Conservation (phyloP, 2,329 filamentous ascomycete genomes). For the Passalora sequoiae region DNA sequence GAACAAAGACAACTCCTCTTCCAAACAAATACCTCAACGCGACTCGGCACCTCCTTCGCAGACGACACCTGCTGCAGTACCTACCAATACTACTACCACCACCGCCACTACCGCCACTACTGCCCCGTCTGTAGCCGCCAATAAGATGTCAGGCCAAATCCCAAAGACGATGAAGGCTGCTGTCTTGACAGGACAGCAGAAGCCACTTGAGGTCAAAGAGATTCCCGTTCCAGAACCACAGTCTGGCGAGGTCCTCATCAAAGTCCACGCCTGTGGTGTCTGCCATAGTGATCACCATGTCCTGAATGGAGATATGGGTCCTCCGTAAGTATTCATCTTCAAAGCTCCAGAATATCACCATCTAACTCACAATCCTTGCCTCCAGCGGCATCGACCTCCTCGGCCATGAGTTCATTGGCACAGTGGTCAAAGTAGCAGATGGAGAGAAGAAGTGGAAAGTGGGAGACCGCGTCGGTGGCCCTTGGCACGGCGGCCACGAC, state of each 20-base stretch:
- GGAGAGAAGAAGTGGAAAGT: slow-evolving; percentile 54
- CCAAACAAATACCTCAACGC: too few species aligned
- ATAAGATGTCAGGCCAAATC: slow-evolving; percentile 13
- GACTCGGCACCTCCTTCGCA: too few species aligned
- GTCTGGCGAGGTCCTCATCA: slow-evolving; percentile 60
- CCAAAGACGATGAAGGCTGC: slow-evolving; percentile 65
- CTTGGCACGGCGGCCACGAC: slow-evolving; percentile 62
- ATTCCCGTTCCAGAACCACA: slow-evolving; percentile 54
- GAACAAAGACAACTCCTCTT: too few species aligned
- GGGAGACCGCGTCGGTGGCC: slow-evolving; percentile 62
- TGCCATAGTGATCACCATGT: slow-evolving; percentile 63
- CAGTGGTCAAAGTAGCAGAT: slow-evolving; percentile 54
- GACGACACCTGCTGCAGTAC: too few species aligned
- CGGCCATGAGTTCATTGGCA: slow-evolving; percentile 68
- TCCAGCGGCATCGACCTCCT: slow-evolving; percentile 37
- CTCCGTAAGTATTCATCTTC: slow-evolving; percentile 35
- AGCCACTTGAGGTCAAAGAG: slow-evolving; percentile 55
- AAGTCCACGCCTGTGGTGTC: slow-evolving; percentile 66
- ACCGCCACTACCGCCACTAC: too few species aligned
- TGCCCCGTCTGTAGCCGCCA: too few species aligned
- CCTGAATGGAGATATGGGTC: slow-evolving; percentile 48
- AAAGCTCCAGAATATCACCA: slow-evolving; percentile 52
- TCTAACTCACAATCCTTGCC: slow-evolving; percentile 49
- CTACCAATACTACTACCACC: too few species aligned
- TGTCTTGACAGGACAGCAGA: slow-evolving; percentile 51